Base-by-base conservation (phyloP, 495 filamentous ascomycete species). In the Aspergillus mulundensis region DNA sequence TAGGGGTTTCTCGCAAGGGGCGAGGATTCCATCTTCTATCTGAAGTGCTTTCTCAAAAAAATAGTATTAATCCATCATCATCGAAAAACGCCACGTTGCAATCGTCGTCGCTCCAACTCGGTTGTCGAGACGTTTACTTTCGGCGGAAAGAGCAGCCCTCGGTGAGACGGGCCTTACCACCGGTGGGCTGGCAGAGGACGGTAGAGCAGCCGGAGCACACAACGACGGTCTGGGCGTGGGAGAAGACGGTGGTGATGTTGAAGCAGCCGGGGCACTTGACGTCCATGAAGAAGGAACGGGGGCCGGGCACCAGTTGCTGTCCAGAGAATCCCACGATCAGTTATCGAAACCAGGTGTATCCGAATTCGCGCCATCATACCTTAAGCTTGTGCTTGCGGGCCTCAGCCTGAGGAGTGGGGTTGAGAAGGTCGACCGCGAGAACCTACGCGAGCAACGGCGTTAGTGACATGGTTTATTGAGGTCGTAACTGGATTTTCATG, bases 191-290 rank as follows among this genome's bases (percentile, higher is more conserved):
- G 87, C 94, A 97, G 45, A 97, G 89, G 54, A 94, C 90, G 63
- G 91, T 95, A 56, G 90, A 92, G 87, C 93, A 97, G 61, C 93
- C 93, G 68, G 89, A 89, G 84, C 94, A 98, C 82, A 96, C 93
- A 77, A 98, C 94, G 74, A 98, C 94, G 70, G 94, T 98, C 82
- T 98, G 94, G 74, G 94, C 94, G 84, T 98, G 94, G 56, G 93
- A 97, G 88, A 96, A 98, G 76, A 98, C 94, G 74, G 93, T 97
- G 71, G 94, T 98, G 85, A 98, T 98, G 68, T 90, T 96, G 87
- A 98, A 98, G 87, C 94, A 98, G 70, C 94, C 94, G 71, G 93
- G 94, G 87, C 94, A 98, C 84, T 97, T 98, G 80, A 98, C 94
- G 68, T 98, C 94, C 94, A 98, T 98, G 86, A 98, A 98, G 87